Conservation (phyloP, 805 yeast genomes). For the Trichomonascus vanleenenianus region DNA sequence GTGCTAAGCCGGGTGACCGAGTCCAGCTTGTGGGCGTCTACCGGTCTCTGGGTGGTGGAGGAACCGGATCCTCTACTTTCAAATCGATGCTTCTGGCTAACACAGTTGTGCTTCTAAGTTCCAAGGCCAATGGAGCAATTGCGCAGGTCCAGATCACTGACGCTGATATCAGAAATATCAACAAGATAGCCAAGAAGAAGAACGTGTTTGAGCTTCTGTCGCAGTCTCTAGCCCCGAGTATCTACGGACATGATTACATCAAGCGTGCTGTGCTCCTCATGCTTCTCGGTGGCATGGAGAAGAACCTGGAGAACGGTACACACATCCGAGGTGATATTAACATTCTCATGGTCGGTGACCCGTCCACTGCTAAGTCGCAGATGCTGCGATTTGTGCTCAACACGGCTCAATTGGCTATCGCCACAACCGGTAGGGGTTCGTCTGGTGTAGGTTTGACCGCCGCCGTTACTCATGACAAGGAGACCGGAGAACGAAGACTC, state of each 20-base stretch:
- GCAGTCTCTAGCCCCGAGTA: conserved; percentile 89
- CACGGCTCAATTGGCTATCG: conserved; percentile 92
- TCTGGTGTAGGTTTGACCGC: conserved; percentile 99
- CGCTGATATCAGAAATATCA: conserved; percentile 78
- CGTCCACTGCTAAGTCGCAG: conserved; percentile 97
- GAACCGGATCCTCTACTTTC: conserved; percentile 55
- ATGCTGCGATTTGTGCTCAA: conserved; percentile 88
- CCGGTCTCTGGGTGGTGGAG: conserved; percentile 77
- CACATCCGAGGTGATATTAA: conserved; percentile 98
- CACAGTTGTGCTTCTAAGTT: conserved; percentile 81
- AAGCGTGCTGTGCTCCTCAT: conserved; percentile 85
- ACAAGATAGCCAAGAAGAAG: conserved; percentile 59
- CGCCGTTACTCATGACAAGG: conserved; percentile 93
- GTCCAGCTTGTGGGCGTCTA: conserved; percentile 90
- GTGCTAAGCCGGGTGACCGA: conserved; percentile 92
- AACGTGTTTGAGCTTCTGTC: conserved; percentile 73
- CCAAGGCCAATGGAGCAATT: conserved; percentile 74
- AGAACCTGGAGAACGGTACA: conserved; percentile 88
- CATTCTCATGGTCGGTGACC: conserved; percentile 95
- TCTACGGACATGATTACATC: conserved; percentile 86
- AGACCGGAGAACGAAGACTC: conserved; percentile 91
- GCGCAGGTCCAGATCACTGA: conserved; percentile 64
- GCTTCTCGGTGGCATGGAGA: conserved; percentile 91
- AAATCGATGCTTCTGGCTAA: conserved; percentile 79
- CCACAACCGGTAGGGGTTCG: conserved; percentile 99